Base-by-base conservation (phyloP, 1,139 yeast species). In the Tardiomyces depauwii region DNA sequence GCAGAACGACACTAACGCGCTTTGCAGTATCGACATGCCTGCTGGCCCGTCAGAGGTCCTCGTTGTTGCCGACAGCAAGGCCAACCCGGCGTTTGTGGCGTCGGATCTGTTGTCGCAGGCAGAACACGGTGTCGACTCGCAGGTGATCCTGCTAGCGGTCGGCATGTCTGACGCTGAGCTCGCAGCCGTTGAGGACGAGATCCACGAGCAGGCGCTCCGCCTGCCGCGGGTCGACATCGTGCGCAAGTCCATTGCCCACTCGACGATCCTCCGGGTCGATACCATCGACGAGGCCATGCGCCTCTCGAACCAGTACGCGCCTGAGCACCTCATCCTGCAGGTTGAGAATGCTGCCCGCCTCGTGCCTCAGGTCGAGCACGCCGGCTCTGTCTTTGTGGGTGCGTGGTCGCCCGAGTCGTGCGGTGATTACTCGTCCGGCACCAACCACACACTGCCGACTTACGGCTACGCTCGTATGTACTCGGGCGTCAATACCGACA, bases 41-140 rank as follows among this genome's bases (percentile, higher is more conserved):
- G 99, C 99, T 21, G 99, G 99, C 4, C 99, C 99, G 25, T 84
- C 95, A 46, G 99, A 91, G 67, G 99, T 91, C 14, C 73, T 91
- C 52, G 97, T 91, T 16, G 74, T 91, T 57, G 95, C 96, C 41
- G 99, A 91, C 64, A 75, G 72, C 49, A 62, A 76, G 43, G 87
- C 97, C 5, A 95, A 87, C 65, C 89, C 95, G 14, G 95, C 89
- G 58, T 91, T 86, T 66, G 98, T 91, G 36, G 98, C 97, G 19
- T 79, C 91, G 56, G 99, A 91, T 63, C 74, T 91, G 62, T 73
- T 91, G 50, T 89, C 97, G 0, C 99, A 91, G 70, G 99, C 99
- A 27, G 99, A 91, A 69, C 99, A 91, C 64, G 99, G 99, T 52
- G 77, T 88, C 49, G 99, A 91, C 65, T 91, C 98, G 5, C 99